Evolutionary conservation across 352 stramenopile species (phyloP).

Genomic region (Pythium insidiosum): DNA sequence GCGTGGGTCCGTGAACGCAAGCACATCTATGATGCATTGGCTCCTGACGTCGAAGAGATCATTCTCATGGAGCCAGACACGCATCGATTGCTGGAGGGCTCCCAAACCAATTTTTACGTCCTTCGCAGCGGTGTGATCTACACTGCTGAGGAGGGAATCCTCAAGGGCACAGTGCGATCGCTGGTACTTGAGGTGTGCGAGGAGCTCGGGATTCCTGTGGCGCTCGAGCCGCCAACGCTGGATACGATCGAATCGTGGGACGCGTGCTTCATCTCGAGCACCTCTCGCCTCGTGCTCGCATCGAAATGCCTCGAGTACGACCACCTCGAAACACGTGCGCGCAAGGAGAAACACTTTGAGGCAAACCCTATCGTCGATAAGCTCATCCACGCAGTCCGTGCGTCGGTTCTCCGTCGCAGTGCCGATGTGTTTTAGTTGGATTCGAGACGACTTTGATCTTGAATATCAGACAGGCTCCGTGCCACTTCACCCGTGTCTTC

Average conservation of each 20-base stretch:
- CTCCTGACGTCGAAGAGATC: slow-evolving; percentile 64
- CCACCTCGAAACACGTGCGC: slow-evolving; percentile 20
- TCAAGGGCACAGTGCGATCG: slow-evolving; percentile 69
- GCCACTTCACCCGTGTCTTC: slow-evolving; percentile 15
- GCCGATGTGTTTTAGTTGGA: slow-evolving; percentile 38
- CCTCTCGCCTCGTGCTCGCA: slow-evolving; percentile 66
- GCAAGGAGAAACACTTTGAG: slow-evolving; percentile 21
- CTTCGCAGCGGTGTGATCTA: slow-evolving; percentile 44
- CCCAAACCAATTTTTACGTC: slow-evolving; percentile 81
- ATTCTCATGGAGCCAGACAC: slow-evolving; percentile 75
- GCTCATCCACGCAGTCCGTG: slow-evolving; percentile 34
- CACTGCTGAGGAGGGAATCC: slow-evolving; percentile 61
- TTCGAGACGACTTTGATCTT: neutral
- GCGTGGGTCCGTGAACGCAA: slow-evolving; percentile 70
- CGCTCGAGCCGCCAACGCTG: slow-evolving; percentile 40
- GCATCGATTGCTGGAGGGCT: slow-evolving; percentile 55
- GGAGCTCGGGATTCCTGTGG: slow-evolving; percentile 40
- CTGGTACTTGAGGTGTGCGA: slow-evolving; percentile 63
- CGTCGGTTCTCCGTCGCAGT: slow-evolving; percentile 43
- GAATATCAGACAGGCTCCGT: slow-evolving; percentile 3
- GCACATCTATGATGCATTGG: slow-evolving; percentile 62
- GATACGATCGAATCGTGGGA: slow-evolving; percentile 54
- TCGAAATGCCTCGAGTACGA: slow-evolving; percentile 42
- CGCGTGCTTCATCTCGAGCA: slow-evolving; percentile 80
- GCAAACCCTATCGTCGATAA: slow-evolving; percentile 31